Evolutionary conservation across 768 basidiomycete genomes (phyloP).

Genomic region (Pilatotrama ljubarskyi): DNA sequence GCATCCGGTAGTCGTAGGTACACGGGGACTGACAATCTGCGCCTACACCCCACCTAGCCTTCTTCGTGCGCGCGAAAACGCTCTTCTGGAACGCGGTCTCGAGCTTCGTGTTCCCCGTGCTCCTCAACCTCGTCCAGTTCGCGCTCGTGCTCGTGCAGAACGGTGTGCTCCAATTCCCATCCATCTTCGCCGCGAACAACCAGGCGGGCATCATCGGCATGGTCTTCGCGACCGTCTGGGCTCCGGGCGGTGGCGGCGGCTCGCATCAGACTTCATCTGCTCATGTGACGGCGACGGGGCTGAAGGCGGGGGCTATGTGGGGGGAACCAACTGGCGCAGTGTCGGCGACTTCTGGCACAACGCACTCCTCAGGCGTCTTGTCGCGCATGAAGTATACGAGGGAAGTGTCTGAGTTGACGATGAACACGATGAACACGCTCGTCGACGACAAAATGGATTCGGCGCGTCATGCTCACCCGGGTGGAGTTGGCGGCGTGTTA

Average conservation of each 20-base stretch:
- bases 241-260: not conserved
- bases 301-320: no score
- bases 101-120: slow-evolving; percentile 42
- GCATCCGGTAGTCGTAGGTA: no score
- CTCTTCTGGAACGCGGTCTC: slow-evolving; percentile 38
- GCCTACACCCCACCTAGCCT: not conserved
- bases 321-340: no score
- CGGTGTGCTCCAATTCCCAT: not conserved
- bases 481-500: no score
- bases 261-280: not conserved
- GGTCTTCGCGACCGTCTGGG: slow-evolving; percentile 12
- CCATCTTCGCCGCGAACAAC: slow-evolving; percentile 7
- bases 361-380: no score
- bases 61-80: slow-evolving; percentile 26
- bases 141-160: slow-evolving; percentile 10
- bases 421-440: no score
- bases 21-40: not conserved
- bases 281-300: no score
- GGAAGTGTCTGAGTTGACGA: no score
- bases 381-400: no score
- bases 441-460: no score
- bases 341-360: no score
- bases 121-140: slow-evolving; percentile 37
- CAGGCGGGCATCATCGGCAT: slow-evolving; percentile 14
- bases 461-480: no score